A percentile compares a stretch with the other conserved stretches of the same genome.
Conservation (phyloP, 805 yeast species). For the Kurtzmaniella fragi region DNA sequence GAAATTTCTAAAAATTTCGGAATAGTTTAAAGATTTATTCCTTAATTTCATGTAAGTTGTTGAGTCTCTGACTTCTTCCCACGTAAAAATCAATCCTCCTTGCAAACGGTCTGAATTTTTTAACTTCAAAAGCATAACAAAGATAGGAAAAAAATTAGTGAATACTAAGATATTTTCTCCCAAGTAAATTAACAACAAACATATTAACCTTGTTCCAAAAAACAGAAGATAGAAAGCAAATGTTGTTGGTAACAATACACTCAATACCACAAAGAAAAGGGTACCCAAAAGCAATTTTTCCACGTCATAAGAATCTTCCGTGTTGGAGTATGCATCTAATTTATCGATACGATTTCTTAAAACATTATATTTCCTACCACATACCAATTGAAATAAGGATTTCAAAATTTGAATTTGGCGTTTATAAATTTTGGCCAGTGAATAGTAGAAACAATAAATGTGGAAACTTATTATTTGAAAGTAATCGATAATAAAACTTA, state of each 20-base stretch:
- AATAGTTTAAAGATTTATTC: constrained; percentile 33
- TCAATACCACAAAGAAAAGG: constrained; percentile 70
- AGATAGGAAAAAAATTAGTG: constrained; percentile 81
- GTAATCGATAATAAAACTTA: constrained; percentile 64
- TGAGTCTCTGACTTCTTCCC: constrained; percentile 4
- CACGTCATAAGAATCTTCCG: constrained; percentile 51
- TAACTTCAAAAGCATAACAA: constrained; percentile 70
- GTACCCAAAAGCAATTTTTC: constrained; percentile 90
- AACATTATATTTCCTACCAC: constrained; percentile 85
- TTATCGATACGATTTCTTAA: constrained; percentile 83
- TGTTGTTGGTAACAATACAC: constrained; percentile 82
- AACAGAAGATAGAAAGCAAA: constrained; percentile 78
- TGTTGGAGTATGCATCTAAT: constrained; percentile 41
- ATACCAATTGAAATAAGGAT: constrained; percentile 77
- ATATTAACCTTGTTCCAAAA: constrained; percentile 51
- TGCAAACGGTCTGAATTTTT: constrained; percentile 70
- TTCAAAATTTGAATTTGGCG: constrained; percentile 65
- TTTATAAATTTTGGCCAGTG: constrained; percentile 72
- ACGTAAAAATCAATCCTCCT: constrained; percentile 42
- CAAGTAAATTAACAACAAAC: constrained; percentile 43
- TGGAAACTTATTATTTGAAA: constrained; percentile 63
- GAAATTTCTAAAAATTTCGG: constrained; percentile 31
- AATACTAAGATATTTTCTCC: constrained; percentile 59
- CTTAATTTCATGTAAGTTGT: constrained; percentile 25
- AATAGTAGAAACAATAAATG: constrained; percentile 68